Evolutionary conservation across 2,329 filamentous ascomycete species (phyloP).

Genomic region (Canariomyces notabilis): DNA sequence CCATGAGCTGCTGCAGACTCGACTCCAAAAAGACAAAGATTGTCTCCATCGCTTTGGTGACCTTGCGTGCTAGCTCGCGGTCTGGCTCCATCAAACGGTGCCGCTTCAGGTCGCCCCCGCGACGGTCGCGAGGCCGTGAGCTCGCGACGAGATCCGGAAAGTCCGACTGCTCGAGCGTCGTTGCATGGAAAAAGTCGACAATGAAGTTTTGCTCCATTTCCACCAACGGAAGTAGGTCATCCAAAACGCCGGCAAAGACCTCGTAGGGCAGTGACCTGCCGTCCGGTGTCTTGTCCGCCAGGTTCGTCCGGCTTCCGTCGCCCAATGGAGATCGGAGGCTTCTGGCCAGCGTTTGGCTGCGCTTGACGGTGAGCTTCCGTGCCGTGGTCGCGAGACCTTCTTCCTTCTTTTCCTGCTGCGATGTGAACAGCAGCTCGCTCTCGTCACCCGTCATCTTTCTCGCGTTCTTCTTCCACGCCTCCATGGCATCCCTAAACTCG

Average conservation of each 20-base stretch:
- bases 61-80: constrained; percentile 74
- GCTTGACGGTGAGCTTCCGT: constrained; percentile 87
- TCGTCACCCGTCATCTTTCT: constrained; percentile 74
- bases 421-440: constrained; percentile 79
- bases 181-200: constrained; percentile 93
- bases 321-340: constrained; percentile 63
- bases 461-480: constrained; percentile 74
- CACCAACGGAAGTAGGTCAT: constrained; percentile 77
- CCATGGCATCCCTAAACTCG: constrained; percentile 72
- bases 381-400: constrained; percentile 67
- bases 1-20: constrained; percentile 73
- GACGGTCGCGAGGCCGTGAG: constrained; percentile 60
- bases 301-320: constrained; percentile 47
- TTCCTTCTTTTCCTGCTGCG: constrained; percentile 78
- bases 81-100: constrained; percentile 84
- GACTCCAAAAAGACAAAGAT: constrained; percentile 77
- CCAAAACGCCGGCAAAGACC: constrained; percentile 72
- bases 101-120: constrained; percentile 65
- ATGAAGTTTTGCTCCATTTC: constrained; percentile 96
- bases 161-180: constrained; percentile 74
- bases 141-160: constrained; percentile 75
- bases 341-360: constrained; percentile 80
- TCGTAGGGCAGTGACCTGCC: constrained; percentile 71
- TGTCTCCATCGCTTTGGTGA: constrained; percentile 83
- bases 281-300: constrained; percentile 54